Evolutionary conservation across 805 yeast genomes (phyloP).

Genomic region (Myxozyma neglecta): DNA sequence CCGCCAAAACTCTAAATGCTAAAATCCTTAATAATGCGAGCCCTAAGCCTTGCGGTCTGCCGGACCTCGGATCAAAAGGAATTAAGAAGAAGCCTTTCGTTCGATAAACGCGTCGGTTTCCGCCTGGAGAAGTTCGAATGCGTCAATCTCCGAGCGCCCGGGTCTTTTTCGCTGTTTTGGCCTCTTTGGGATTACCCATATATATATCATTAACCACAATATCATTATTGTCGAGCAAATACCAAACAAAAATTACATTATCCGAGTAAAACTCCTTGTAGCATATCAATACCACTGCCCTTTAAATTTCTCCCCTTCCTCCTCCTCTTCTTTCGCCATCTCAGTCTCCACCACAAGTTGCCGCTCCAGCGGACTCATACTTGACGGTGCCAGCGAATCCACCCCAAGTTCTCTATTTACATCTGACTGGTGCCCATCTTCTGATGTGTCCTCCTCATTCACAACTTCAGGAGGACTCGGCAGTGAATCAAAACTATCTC

Average conservation of each 20-base stretch:
- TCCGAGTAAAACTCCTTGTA: background rate
- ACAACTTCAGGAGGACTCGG: background rate
- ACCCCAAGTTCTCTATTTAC: background rate
- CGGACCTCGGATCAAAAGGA: no score
- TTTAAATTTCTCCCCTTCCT: background rate
- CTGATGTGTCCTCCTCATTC: background rate
- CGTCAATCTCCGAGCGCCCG: no score
- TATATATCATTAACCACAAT: no score
- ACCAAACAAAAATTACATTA: background rate
- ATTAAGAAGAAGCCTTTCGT: no score
- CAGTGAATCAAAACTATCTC: conserved; percentile 1
- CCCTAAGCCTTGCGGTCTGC: no score
- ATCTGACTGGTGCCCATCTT: background rate
- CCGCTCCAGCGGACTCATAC: conserved; percentile 13
- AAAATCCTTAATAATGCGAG: no score
- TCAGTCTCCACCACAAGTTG: conserved; percentile 13
- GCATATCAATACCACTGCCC: background rate
- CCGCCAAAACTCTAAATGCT: no score
- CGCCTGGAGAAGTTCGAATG: no score
- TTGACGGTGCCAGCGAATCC: conserved; percentile 1
- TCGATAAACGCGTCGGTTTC: no score
- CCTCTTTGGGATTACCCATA: no score
- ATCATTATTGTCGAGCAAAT: no score
- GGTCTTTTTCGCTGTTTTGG: no score
- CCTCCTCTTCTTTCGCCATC: conserved; percentile 1